A percentile compares a stretch with the other conserved stretches of the same genome.
phyloP scores from a whole-genome alignment of 805 yeast species.

The Spathaspora sp. region DNA sequence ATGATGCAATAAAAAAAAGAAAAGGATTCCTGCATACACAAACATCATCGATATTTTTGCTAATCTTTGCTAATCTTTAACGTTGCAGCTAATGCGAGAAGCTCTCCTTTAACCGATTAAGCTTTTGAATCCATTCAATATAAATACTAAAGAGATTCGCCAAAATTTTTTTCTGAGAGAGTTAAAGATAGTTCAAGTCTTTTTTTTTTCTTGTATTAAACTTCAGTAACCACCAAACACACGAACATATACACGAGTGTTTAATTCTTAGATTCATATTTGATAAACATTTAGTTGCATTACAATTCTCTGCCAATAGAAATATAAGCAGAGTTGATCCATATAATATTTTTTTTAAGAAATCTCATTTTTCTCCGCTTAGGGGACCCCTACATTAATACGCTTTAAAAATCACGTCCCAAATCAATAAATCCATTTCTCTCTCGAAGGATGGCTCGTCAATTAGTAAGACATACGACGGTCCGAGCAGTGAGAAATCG shows the following conservation, averaged over 20 bases:
- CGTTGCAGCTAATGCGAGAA: neutral
- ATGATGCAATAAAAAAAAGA: neutral
- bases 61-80: neutral
- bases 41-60: neutral
- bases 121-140: neutral
- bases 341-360: neutral
- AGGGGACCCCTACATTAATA: neutral
- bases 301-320: neutral
- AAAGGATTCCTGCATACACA: neutral
- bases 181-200: neutral
- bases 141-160: neutral
- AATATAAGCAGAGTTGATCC: neutral
- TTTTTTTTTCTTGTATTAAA: neutral
- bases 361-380: neutral
- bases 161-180: neutral
- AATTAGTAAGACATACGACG: conserved; percentile 7
- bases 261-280: neutral
- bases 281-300: neutral
- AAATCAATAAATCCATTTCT: neutral
- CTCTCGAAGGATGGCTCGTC: conserved; percentile 7
- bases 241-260: neutral
- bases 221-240: neutral
- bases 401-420: neutral
- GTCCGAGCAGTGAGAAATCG: conserved; percentile 11
- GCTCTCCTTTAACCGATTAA: neutral